A percentile compares a stretch with the other conserved stretches of the same genome.
Evolutionary conservation across 495 filamentous ascomycete genomes (phyloP).

Genomic region (Daldinia childiae): DNA sequence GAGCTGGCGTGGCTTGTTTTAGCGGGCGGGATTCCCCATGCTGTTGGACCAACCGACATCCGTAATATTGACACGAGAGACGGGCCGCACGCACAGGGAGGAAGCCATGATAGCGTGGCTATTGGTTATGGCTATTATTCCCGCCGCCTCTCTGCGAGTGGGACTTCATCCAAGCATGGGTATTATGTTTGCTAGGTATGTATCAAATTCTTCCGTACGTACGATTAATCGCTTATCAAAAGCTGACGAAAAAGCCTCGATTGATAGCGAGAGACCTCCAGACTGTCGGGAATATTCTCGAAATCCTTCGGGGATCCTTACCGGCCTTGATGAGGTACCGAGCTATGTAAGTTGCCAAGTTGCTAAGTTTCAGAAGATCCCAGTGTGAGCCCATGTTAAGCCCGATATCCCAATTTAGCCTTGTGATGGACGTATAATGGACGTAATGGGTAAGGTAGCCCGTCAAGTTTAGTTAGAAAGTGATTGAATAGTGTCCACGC

Average conservation of each 20-base stretch:
- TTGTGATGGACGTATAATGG: slow-evolving; percentile 6
- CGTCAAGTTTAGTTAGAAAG: slow-evolving; percentile 17
- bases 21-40: slow-evolving; percentile 27
- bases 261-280: slow-evolving; percentile 10
- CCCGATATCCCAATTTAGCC: slow-evolving; percentile 26
- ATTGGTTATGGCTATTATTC: slow-evolving; percentile 15
- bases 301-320: slow-evolving; percentile 28
- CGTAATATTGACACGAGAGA: slow-evolving; percentile 9
- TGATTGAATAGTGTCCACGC: slow-evolving; percentile 3
- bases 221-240: slow-evolving; percentile 8
- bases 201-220: neutral
- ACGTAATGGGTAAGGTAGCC: slow-evolving; percentile 28
- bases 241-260: slow-evolving; percentile 22
- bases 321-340: slow-evolving; percentile 17
- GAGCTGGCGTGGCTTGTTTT: slow-evolving; percentile 23
- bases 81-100: neutral
- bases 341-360: neutral
- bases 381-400: slow-evolving; percentile 27
- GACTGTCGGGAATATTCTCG: slow-evolving; percentile 30
- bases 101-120: slow-evolving; percentile 14
- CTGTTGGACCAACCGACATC: slow-evolving; percentile 10
- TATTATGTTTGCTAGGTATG: neutral
- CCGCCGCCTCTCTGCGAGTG: slow-evolving; percentile 15
- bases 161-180: neutral
- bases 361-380: slow-evolving; percentile 34